phyloP scores from a whole-genome alignment of 2,329 filamentous ascomycete genomes.

The Dendrostoma leiphaemia region DNA sequence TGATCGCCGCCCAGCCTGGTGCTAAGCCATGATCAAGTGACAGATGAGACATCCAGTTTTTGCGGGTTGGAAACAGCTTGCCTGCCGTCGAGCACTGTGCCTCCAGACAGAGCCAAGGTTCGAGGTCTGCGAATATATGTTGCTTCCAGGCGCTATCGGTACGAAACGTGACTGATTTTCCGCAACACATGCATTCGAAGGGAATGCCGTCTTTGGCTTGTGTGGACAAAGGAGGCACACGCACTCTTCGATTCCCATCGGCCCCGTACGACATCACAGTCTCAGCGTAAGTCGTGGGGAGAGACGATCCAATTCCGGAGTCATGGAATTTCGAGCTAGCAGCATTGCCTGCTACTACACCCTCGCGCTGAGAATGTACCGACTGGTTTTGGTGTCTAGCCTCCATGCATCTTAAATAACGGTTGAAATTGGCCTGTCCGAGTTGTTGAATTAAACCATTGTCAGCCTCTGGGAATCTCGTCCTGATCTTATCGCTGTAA shows the following conservation, averaged over 20 bases:
- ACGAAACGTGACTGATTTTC: neutral
- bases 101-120: constrained; percentile 12
- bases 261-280: constrained; percentile 11
- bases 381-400: neutral
- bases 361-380: neutral
- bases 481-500: constrained; percentile 7
- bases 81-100: neutral
- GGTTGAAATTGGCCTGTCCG: constrained; percentile 2
- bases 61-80: neutral
- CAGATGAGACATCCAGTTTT: constrained; percentile 6
- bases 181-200: constrained; percentile 4
- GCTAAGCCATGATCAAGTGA: constrained; percentile 2
- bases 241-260: neutral
- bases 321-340: constrained; percentile 7
- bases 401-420: constrained; percentile 7
- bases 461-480: constrained; percentile 1
- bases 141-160: constrained; percentile 5
- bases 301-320: constrained; percentile 5
- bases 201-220: neutral
- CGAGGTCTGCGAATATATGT: constrained; percentile 7
- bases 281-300: constrained; percentile 2
- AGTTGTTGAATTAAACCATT: neutral
- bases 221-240: constrained; percentile 1
- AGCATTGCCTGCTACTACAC: neutral
- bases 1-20: neutral